A percentile compares a stretch with the other conserved stretches of the same genome.
Conservation (phyloP, 2,329 filamentous ascomycete species). For the Nothophoma quercina region DNA sequence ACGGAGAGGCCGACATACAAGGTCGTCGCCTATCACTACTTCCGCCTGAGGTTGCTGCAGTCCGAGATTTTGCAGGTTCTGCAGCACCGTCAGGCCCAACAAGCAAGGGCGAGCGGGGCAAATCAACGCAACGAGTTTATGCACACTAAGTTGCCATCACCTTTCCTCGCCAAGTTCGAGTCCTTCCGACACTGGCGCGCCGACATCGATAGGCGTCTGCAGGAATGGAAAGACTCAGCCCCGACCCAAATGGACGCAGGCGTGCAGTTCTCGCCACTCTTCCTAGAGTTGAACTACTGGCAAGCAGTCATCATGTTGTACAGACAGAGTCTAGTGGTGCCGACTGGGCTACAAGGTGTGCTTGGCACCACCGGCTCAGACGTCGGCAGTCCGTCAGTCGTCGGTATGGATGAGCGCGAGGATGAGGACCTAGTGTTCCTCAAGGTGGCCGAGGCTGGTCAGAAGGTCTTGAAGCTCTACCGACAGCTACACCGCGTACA, state of each 20-base stretch:
- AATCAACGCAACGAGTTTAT: slow-evolving; percentile 75
- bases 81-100: slow-evolving; percentile 88
- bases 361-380: slow-evolving; percentile 65
- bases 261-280: slow-evolving; percentile 87
- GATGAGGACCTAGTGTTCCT: slow-evolving; percentile 93
- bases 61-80: slow-evolving; percentile 95
- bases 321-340: slow-evolving; percentile 86
- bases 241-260: slow-evolving; percentile 81
- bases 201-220: slow-evolving; percentile 83
- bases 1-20: slow-evolving; percentile 80
- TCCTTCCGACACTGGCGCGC: slow-evolving; percentile 88
- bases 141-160: slow-evolving; percentile 79
- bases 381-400: slow-evolving; percentile 64
- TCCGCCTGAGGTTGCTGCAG: slow-evolving; percentile 85
- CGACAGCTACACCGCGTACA: slow-evolving; percentile 86
- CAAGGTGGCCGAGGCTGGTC: slow-evolving; percentile 93
- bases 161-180: slow-evolving; percentile 82
- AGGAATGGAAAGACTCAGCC: slow-evolving; percentile 85
- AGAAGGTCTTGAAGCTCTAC: slow-evolving; percentile 90
- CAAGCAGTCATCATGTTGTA: slow-evolving; percentile 97
- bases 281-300: slow-evolving; percentile 96
- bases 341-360: slow-evolving; percentile 83
- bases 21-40: slow-evolving; percentile 89
- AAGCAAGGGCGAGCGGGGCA: slow-evolving; percentile 71
- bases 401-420: slow-evolving; percentile 71